These are phyloP conservation scores for Xylaria castorea DNA, from an alignment of 495 filamentous ascomycete genomes.

Conservation along the genomic window DNA sequence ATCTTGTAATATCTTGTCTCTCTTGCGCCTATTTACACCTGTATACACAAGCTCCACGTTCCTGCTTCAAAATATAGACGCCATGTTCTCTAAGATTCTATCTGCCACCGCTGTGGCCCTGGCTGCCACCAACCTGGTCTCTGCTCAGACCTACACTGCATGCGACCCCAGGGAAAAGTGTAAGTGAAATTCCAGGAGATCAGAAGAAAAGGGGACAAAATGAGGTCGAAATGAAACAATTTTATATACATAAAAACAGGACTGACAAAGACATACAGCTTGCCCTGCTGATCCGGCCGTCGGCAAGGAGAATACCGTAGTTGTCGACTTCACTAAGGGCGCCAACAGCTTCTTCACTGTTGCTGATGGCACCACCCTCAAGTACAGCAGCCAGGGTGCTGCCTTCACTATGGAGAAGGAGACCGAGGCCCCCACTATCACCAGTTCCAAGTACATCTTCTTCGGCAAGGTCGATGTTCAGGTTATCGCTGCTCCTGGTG, in stretches of 20 bases:
- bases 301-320: slow-evolving; percentile 59
- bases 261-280: slow-evolving; percentile 34
- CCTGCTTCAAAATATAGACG: slow-evolving; percentile 4
- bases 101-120: slow-evolving; percentile 48
- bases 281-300: slow-evolving; percentile 81
- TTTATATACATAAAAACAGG: background rate
- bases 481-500: slow-evolving; percentile 69
- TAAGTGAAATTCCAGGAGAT: slow-evolving; percentile 48
- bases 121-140: slow-evolving; percentile 52
- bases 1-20: slow-evolving; percentile 16
- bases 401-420: slow-evolving; percentile 76
- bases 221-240: background rate
- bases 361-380: slow-evolving; percentile 65
- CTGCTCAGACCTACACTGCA: slow-evolving; percentile 75
- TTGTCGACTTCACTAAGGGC: slow-evolving; percentile 84
- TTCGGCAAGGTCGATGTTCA: slow-evolving; percentile 75
- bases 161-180: slow-evolving; percentile 77
- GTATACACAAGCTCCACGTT: background rate
- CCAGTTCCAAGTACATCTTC: slow-evolving; percentile 74
- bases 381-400: slow-evolving; percentile 71
- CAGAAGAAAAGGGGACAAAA: no score
- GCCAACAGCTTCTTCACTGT: slow-evolving; percentile 69
- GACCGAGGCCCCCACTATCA: slow-evolving; percentile 79
- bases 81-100: slow-evolving; percentile 53
- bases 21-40: background rate